Evolutionary conservation across 805 yeast species (phyloP).

Genomic region (Starmerella etchellsii): DNA sequence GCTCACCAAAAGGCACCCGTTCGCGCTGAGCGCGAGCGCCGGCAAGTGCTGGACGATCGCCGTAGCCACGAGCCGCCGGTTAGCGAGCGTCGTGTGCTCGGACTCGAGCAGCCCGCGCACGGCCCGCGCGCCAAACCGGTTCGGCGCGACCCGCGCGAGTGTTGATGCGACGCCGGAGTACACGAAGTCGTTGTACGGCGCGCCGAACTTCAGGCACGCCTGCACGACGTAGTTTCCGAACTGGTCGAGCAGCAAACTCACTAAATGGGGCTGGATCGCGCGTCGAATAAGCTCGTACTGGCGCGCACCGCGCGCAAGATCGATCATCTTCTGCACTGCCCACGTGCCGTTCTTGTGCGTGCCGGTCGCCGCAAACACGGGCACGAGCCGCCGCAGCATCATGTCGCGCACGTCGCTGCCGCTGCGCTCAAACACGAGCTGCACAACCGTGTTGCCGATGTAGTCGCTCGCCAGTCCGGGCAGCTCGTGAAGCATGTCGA

Average conservation of each 20-base stretch:
- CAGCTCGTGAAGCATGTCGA: conserved; percentile 75
- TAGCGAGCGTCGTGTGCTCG: conserved; percentile 51
- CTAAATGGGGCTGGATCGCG: conserved; percentile 66
- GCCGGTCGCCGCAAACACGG: conserved; percentile 79
- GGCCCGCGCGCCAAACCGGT: conserved; percentile 91
- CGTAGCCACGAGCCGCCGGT: conserved; percentile 57
- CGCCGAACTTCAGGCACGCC: conserved; percentile 79
- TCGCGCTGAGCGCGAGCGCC: conserved; percentile 65
- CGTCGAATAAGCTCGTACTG: conserved; percentile 55
- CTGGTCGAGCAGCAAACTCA: conserved; percentile 81
- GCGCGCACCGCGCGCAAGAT: conserved; percentile 48
- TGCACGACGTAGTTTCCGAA: conserved; percentile 95
- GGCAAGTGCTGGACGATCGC: conserved; percentile 67
- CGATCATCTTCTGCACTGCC: conserved; percentile 95
- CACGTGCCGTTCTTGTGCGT: conserved; percentile 97
- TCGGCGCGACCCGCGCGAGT: conserved; percentile 69
- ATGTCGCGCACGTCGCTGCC: conserved; percentile 60
- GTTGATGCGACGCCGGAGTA: conserved; percentile 68
- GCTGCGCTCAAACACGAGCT: conserved; percentile 66
- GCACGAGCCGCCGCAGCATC: conserved; percentile 66
- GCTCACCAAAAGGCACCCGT: conserved; percentile 79
- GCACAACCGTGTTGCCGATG: conserved; percentile 90
- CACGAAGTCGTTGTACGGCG: conserved; percentile 80
- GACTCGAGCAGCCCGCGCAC: conserved; percentile 86
- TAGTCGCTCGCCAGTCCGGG: conserved; percentile 89